Evolutionary conservation across 2,329 filamentous ascomycete genomes (phyloP), one percentile per base, ranked within the genome.

Genomic region (Zymoseptoria pseudotritici): DNA sequence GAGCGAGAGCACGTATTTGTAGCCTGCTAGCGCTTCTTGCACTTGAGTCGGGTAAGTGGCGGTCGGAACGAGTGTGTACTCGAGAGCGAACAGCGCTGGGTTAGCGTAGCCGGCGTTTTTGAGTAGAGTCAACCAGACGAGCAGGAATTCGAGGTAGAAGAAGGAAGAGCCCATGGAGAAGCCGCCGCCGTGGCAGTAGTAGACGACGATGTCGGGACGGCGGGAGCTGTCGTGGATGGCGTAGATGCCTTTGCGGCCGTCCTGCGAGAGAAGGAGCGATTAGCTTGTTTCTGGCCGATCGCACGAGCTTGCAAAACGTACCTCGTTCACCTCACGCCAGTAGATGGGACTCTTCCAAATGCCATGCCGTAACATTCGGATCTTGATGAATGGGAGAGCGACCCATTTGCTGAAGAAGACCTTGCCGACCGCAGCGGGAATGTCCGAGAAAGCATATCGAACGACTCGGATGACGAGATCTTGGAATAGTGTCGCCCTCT

Each of bases 121-220:
- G 49, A 95, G 79, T 19, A 91, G 76, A 51, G 80, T 78, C 11
- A 89, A 77, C 86, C 87, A 91, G 8, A 85, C 83, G 57, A 93
- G 77, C 2, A 95, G 79, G 66, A 93, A 94, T 69, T 95, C 91
- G 42, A 92, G 82, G 72, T 95, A 95, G 73, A 95, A 95, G 75
- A 88, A 89, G 19, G 82, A 79, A 11, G 88, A 91, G 2, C 90
- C 91, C 86, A 95, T 89, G 6, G 85, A 84, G 72, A 95, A 94
- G 0, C 91, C 91, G 21, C 91, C 91, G 17, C 88, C 90, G 71
- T 95, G 90, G 50, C 84, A 83, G 71, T 94, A 94, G 71, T 91
- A 93, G 1, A 95, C 74, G n/a, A 91, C 85, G 58, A 94, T 77
- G 70, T 94, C 90, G 0, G 89, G 87, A 57, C 82, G 78, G 54